Evolutionary conservation across 2,329 filamentous ascomycete genomes (phyloP).

Genomic region (Colletotrichum godetiae): DNA sequence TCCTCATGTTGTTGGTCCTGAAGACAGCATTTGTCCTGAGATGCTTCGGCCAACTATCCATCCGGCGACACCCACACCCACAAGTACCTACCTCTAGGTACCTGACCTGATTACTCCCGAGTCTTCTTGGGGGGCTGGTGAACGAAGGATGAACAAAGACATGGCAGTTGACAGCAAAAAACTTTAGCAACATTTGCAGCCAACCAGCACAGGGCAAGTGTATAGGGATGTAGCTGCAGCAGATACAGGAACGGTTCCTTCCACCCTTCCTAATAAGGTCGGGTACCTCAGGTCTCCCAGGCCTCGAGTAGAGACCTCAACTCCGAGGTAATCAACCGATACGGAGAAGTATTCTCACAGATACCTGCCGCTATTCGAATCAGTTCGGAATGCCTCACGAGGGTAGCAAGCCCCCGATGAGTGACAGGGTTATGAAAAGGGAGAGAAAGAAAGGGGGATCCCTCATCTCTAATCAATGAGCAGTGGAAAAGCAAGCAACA

Average conservation of each 20-base stretch:
- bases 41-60: not conserved
- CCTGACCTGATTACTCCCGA: too few species aligned
- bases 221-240: not conserved
- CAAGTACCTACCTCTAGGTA: not conserved
- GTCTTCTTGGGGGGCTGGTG: not conserved
- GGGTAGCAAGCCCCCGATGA: not conserved
- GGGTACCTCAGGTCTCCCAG: too few species aligned
- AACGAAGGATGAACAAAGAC: not conserved
- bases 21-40: not conserved
- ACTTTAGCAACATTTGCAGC: not conserved
- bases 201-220: not conserved
- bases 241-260: not conserved
- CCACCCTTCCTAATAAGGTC: too few species aligned
- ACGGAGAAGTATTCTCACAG: not conserved
- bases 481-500: not conserved
- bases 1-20: not conserved
- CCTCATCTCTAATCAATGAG: not conserved
- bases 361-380: not conserved
- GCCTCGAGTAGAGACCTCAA: not conserved
- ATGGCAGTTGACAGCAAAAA: not conserved
- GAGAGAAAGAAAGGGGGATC: not conserved
- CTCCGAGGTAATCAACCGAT: too few species aligned
- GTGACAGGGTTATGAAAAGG: not conserved
- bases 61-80: not conserved
- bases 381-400: not conserved